phyloP scores from a whole-genome alignment of 768 basidiomycete genomes.

The Russula virescens region DNA sequence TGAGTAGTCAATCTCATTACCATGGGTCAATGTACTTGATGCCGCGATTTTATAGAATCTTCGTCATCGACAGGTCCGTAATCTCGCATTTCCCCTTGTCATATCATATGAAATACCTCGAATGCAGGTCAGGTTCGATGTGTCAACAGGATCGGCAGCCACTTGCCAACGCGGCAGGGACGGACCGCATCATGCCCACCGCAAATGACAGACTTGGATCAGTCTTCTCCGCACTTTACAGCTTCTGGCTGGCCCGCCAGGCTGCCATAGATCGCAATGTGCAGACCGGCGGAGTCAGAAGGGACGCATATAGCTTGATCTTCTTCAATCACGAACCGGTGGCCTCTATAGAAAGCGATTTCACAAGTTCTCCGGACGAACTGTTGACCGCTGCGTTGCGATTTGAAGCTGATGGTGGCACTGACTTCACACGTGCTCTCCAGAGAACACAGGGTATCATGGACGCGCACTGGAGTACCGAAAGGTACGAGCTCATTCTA shows the following conservation, averaged over 20 bases:
- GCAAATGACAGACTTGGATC: constrained; percentile 50
- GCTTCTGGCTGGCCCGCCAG: constrained; percentile 52
- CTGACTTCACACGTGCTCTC: constrained; percentile 42
- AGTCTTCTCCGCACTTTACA: constrained; percentile 49
- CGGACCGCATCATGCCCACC: constrained; percentile 33
- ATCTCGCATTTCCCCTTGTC: constrained; percentile 31
- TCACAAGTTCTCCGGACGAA: constrained; percentile 39
- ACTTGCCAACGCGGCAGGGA: constrained; percentile 39
- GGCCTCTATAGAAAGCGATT: constrained; percentile 40
- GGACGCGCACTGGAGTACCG: constrained; percentile 45
- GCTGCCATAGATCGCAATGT: constrained; percentile 31
- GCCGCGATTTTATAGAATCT: constrained; percentile 32
- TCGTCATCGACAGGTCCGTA: constrained; percentile 49
- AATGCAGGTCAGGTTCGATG: constrained; percentile 50
- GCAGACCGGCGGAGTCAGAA: constrained; percentile 30
- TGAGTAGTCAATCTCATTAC: constrained; percentile 30
- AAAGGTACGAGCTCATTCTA: constrained; percentile 36
- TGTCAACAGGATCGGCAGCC: constrained; percentile 36
- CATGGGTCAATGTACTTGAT: neutral
- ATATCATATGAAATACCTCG: neutral
- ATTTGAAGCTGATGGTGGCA: constrained; percentile 34
- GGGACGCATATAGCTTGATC: constrained; percentile 55
- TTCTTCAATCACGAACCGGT: constrained; percentile 36
- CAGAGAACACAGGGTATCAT: constrained; percentile 34
- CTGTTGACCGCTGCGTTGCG: constrained; percentile 38